phyloP scores from a whole-genome alignment of 2,329 filamentous ascomycete genomes.

The Diplodia sapinea region DNA sequence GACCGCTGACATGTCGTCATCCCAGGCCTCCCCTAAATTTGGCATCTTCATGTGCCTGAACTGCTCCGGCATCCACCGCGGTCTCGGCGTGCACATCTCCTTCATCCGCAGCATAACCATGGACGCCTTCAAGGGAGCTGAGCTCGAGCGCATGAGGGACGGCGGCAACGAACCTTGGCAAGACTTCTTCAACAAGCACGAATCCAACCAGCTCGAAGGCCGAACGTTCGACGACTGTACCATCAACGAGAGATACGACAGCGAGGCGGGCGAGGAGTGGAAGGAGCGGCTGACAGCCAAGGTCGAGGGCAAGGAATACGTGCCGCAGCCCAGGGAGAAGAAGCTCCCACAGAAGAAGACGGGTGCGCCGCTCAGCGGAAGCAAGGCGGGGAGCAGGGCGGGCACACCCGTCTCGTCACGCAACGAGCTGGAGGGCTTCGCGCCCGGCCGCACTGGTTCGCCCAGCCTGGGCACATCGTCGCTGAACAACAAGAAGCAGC shows the following conservation, averaged over 20 bases:
- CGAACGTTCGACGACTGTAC: constrained; percentile 81
- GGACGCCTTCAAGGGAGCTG: constrained; percentile 94
- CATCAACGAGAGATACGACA: constrained; percentile 88
- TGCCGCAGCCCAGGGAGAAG: constrained; percentile 65
- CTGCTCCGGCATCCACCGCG: constrained; percentile 92
- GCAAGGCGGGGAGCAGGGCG: constrained; percentile 45
- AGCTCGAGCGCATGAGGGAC: constrained; percentile 91
- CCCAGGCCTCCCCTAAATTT: constrained; percentile 85
- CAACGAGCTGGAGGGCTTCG: constrained; percentile 42
- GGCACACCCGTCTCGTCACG: constrained; percentile 47
- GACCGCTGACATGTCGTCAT: constrained; percentile 5
- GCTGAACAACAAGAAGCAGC: constrained; percentile 59
- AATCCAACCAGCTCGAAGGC: constrained; percentile 52
- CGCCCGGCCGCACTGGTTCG: constrained; percentile 43
- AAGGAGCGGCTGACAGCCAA: constrained; percentile 88
- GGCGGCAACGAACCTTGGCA: constrained; percentile 91
- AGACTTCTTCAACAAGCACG: constrained; percentile 75
- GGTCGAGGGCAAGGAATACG: constrained; percentile 86
- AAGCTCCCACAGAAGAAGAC: constrained; percentile 45
- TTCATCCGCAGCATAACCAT: constrained; percentile 98
- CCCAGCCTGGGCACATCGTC: constrained; percentile 48
- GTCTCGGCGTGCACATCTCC: constrained; percentile 95
- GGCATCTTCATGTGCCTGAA: constrained; percentile 98
- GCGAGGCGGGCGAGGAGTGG: constrained; percentile 91
- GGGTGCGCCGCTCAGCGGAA: constrained; percentile 39